Base-by-base conservation (phyloP, 192 early-diverging fungal genomes). In the Rhizophlyctis rosea region DNA sequence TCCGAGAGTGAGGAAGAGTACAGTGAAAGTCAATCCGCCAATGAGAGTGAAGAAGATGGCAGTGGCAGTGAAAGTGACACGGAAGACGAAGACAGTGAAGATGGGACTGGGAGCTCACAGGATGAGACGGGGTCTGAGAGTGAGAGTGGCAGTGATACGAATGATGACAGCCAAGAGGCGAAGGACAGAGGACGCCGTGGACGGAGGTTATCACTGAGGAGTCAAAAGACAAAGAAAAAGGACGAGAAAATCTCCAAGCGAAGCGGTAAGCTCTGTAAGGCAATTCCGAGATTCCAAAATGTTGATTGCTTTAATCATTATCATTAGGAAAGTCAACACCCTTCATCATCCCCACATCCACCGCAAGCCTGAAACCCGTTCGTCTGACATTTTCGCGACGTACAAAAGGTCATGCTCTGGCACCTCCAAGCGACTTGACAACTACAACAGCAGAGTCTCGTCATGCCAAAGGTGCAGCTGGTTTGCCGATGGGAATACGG, bases 401-500 rank as follows among this genome's bases (percentile, higher is more conserved):
- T n/a, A n/a, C n/a, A n/a, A n/a, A n/a, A n/a, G n/a, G n/a, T n/a
- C n/a, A n/a, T n/a, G n/a, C n/a, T n/a, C n/a, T n/a, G n/a, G n/a
- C n/a, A n/a, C n/a, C n/a, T n/a, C n/a, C n/a, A n/a, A n/a, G n/a
- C n/a, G n/a, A 50, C 48, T 4, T 47, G 3, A 56, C 4, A 34
- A 11, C 2, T 61, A 16, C 35, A 47, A 13, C 35, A 33, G 52
- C 64, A 62, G 28, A 50, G 48, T 61, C 30, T 32, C 34, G 36
- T 67, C n/a, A n/a, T n/a, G n/a, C n/a, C 34, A 34, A 48, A 36
- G 69, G 52, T 16, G 58, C 54, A 2, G 61, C 47, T n/a, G 25
- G 47, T 1, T 32, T 76, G 16, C 59, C 63, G 14, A 28, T 32
- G 39, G 70, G 67, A 34, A 72, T 57, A 32, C 34, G 64, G 27